phyloP scores from a whole-genome alignment of 2,329 filamentous ascomycete genomes.

The Phoma herbarum region DNA sequence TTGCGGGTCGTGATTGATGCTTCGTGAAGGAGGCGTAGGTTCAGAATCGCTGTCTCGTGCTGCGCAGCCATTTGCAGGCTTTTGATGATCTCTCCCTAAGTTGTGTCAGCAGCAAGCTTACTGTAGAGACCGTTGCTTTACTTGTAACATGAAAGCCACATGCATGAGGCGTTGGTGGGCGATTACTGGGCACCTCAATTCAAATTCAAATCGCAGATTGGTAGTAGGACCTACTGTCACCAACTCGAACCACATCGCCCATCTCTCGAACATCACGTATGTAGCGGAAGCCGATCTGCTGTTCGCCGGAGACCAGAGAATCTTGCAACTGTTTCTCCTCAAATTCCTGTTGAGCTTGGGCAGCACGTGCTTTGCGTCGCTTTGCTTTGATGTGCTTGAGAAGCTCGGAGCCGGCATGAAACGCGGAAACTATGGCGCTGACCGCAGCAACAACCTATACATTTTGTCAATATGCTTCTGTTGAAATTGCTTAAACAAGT shows the following conservation, averaged over 20 bases:
- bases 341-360: slow-evolving; percentile 38
- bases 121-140: not conserved
- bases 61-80: slow-evolving; percentile 51
- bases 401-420: slow-evolving; percentile 54
- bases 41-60: slow-evolving; percentile 43
- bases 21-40: slow-evolving; percentile 49
- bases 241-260: slow-evolving; percentile 48
- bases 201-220: slow-evolving; percentile 16
- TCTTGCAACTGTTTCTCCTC: slow-evolving; percentile 52
- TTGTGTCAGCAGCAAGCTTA: not conserved
- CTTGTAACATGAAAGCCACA: slow-evolving; percentile 48
- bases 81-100: slow-evolving; percentile 52
- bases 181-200: slow-evolving; percentile 34
- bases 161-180: slow-evolving; percentile 50
- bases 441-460: slow-evolving; percentile 52
- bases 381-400: slow-evolving; percentile 49
- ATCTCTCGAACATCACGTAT: slow-evolving; percentile 46
- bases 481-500: not conserved
- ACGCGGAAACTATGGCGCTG: slow-evolving; percentile 54
- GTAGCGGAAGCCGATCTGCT: slow-evolving; percentile 46
- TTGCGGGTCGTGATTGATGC: slow-evolving; percentile 48
- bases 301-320: slow-evolving; percentile 50
- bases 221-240: slow-evolving; percentile 48
- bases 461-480: not conserved
- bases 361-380: slow-evolving; percentile 41